These are phyloP conservation scores for Echinochloa phyllopogon DNA, from an alignment of 176 grass and related monocot genomes.

Conservation along the genomic window DNA sequence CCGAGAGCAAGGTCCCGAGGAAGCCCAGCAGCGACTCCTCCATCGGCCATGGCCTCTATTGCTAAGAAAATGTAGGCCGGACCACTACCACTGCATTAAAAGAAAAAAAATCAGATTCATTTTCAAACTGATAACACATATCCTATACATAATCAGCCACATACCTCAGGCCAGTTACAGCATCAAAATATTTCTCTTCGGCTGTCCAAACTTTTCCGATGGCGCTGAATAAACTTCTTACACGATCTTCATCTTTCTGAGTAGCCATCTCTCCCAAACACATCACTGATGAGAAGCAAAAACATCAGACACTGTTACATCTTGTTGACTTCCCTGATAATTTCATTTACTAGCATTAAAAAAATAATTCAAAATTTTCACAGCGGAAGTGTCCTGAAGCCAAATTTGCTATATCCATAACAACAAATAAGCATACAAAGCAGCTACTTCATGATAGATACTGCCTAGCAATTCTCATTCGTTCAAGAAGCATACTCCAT, in stretches of 20 bases:
- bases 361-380: neutral
- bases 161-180: constrained; percentile 95
- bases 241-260: constrained; percentile 77
- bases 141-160: neutral
- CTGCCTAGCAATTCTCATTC: neutral
- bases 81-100: constrained; percentile 88
- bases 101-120: constrained; percentile 13
- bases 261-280: constrained; percentile 86
- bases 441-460: neutral
- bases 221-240: constrained; percentile 71
- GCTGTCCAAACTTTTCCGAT: constrained; percentile 97
- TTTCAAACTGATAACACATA: neutral
- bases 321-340: neutral
- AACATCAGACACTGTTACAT: constrained; percentile 35
- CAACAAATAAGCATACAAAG: neutral
- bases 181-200: constrained; percentile 99
- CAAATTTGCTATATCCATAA: neutral
- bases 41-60: constrained; percentile 98
- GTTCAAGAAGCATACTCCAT: constrained; percentile 14
- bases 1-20: constrained; percentile 94
- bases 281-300: constrained; percentile 61
- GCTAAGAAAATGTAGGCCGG: constrained; percentile 95
- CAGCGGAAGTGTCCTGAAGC: neutral
- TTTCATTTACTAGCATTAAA: neutral
- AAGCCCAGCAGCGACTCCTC: constrained; percentile 97